Evolutionary conservation across 495 filamentous ascomycete genomes (phyloP), one percentile per base, ranked within the genome.

Genomic region (Aspergillus indologenus): DNA sequence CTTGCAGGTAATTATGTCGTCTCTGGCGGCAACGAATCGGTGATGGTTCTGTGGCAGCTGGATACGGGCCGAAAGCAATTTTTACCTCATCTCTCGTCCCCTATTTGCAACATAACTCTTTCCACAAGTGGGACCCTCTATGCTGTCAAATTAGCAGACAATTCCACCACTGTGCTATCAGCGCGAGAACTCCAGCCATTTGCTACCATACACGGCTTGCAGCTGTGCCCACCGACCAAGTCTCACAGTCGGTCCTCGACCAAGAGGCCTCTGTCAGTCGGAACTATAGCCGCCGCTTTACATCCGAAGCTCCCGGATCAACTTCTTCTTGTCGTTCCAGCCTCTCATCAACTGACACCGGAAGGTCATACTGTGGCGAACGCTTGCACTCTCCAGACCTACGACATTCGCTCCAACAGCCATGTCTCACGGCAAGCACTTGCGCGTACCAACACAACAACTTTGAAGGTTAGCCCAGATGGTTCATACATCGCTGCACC

Each of bases 41-140:
- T 94, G 5, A 75, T 99, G 50, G 89, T 97, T 17, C 73, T 96
- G n/a, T 99, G 92, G 92, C 94, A 99, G 69, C 73, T 98, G 19
- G 90, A 94, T 59, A 96, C 93, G 1, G 85, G 85, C 29, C 84
- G 85, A 59, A 84, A 83, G 62, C 87, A 93, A 64, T 88, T 83
- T 68, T 74, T 99, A 8, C 94, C 94, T 1, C 92, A 99, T 79
- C 81, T 99, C 42, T 87, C 88, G 7, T 87, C 91, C 5, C 79
- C 85, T 6, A 89, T 99, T 26, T 86, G 91, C 67, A 89, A 87
- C 65, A 82, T 98, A 45, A 85, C 89, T 17, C 83, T 98, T 34
- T 96, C 92, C 8, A 85, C 88, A 5, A 75, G 68, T 24, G 92
- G 92, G 11, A 81, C 87, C 48, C 87, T 88, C 0, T 98, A 97